Evolutionary conservation across 2,329 filamentous ascomycete genomes (phyloP), one percentile per base, ranked within the genome.

Genomic region (Chaetomium strumarium): DNA sequence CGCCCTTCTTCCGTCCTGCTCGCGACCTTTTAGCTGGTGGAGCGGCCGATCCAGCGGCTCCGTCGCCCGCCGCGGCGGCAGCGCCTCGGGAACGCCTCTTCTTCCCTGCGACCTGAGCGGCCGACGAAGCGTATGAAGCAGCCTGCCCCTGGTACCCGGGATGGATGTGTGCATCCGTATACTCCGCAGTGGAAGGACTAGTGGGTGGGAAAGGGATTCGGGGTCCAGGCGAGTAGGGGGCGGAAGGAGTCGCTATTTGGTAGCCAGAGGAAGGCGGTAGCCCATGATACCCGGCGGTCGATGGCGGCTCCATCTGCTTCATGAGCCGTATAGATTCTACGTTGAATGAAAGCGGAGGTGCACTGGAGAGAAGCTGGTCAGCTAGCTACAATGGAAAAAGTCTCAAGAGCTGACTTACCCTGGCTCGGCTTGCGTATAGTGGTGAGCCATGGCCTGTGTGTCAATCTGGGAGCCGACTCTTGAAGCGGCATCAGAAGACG

Each of bases 391-490:
- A 16, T 13, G 5, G 7, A 2, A 33, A 16, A 37, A n/a, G 34
- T 20, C 19, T 5, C 4, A 12, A 48, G 19, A 37, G 5, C 6
- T n/a, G 13, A 46, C 55, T 5, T 49, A 56, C 55, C 41, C 34
- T 3, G 47, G 9, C 34, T 37, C 46, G 10, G 46, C 30, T 12
- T 44, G 50, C 11, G 33, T 43, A 16, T 41, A 51, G 3, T 17
- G n/a, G 14, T 55, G 53, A 20, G 46, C 45, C 40, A 55, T 37
- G 6, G 59, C 37, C 7, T 63, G 59, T 3, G 49, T 33, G 44
- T 59, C 60, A 2, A 62, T 58, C 40, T 61, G 60, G 3, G 60
- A 59, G 4, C 57, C 57, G 34, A 46, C 44, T 20, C 51, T 41
- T 11, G 57, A 53, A 14, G 16, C 16, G 37, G 43, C 29, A 33